Evolutionary conservation across 768 basidiomycete species (phyloP).

Genomic region (Dendrothele bispora): DNA sequence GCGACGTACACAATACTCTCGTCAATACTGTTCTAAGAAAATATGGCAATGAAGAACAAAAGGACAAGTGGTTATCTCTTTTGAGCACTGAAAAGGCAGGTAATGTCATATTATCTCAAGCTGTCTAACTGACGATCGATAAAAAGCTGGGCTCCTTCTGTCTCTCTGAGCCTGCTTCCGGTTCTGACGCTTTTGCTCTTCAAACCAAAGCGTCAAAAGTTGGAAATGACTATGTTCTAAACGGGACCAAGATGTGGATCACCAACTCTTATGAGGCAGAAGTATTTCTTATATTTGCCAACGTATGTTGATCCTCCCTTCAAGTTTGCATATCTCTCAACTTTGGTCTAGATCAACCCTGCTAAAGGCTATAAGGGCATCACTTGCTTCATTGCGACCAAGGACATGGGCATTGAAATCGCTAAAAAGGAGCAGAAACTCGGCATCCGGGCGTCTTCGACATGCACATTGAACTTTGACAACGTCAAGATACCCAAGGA

Average conservation of each 20-base stretch:
- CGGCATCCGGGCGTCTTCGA: slow-evolving; percentile 94
- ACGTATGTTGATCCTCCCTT: slow-evolving; percentile 59
- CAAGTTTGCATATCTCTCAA: background rate
- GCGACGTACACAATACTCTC: slow-evolving; percentile 98
- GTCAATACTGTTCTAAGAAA: slow-evolving; percentile 92
- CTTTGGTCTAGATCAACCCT: slow-evolving; percentile 62
- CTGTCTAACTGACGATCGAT: background rate
- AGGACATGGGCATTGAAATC: slow-evolving; percentile 95
- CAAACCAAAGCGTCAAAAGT: slow-evolving; percentile 91
- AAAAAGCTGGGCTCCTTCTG: slow-evolving; percentile 94
- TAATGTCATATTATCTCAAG: background rate
- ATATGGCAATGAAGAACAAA: slow-evolving; percentile 81
- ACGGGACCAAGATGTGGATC: slow-evolving; percentile 99
- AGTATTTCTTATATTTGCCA: slow-evolving; percentile 93
- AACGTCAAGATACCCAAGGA: slow-evolving; percentile 82
- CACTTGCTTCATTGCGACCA: slow-evolving; percentile 94
- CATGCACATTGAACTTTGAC: slow-evolving; percentile 93
- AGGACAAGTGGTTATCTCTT: slow-evolving; percentile 85
- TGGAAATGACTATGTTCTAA: slow-evolving; percentile 82
- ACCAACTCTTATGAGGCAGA: slow-evolving; percentile 94
- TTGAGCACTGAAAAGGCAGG: slow-evolving; percentile 75
- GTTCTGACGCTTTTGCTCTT: slow-evolving; percentile 96
- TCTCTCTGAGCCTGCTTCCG: slow-evolving; percentile 88
- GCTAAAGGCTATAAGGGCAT: slow-evolving; percentile 98
- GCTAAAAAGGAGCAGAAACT: slow-evolving; percentile 99